A percentile compares a stretch with the other conserved stretches of the same genome.
These are phyloP conservation scores for Canna indica DNA, from an alignment of 176 grass and related monocot genomes.

Conservation along the genomic window DNA sequence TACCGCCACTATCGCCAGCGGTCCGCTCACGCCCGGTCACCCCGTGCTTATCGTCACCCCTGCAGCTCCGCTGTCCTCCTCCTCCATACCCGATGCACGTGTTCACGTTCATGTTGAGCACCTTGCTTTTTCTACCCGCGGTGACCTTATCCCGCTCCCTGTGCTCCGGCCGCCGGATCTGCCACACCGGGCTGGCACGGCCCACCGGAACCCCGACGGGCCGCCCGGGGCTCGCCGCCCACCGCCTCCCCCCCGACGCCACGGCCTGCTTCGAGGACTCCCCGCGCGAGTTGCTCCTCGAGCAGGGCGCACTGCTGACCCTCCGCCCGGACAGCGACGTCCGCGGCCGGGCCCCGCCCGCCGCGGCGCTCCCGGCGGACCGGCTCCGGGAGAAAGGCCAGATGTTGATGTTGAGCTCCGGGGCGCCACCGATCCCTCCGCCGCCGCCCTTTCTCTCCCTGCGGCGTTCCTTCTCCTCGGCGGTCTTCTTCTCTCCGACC, in stretches of 20 bases:
- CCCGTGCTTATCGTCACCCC: conserved; percentile 27
- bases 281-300: conserved; percentile 70
- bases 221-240: conserved; percentile 55
- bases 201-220: conserved; percentile 47
- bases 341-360: conserved; percentile 13
- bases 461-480: conserved; percentile 26
- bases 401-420: conserved; percentile 79
- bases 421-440: background rate
- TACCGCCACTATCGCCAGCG: conserved; percentile 1
- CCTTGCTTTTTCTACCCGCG: conserved; percentile 18
- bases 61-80: conserved; percentile 41
- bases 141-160: conserved; percentile 18
- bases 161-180: conserved; percentile 12
- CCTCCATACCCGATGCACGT: conserved; percentile 65
- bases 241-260: conserved; percentile 27
- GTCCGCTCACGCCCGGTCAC: conserved; percentile 4
- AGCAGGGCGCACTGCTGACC: conserved; percentile 74
- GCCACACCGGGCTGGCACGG: conserved; percentile 70
- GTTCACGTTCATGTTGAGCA: conserved; percentile 63
- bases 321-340: conserved; percentile 21
- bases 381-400: conserved; percentile 77
- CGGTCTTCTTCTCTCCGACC: conserved; percentile 35
- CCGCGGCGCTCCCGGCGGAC: conserved; percentile 39
- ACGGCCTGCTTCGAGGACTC: conserved; percentile 26
- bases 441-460: conserved; percentile 14